A percentile compares a stretch with the other conserved stretches of the same genome.
Conservation (phyloP, 208 protist genomes). For the Trypanosomatidae sp. region DNA sequence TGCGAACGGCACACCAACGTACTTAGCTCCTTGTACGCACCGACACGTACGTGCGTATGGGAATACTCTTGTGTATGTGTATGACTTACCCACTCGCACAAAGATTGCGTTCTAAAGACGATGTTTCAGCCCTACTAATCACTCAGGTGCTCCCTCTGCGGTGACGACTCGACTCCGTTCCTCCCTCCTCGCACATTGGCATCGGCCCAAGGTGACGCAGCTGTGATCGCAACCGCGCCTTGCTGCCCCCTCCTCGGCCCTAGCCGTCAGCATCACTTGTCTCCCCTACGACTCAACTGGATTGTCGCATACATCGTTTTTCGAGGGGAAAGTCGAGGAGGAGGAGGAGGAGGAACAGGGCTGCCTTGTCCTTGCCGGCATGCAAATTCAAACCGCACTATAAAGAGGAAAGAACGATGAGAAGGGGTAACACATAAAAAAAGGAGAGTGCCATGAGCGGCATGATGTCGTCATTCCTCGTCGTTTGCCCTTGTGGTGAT, state of each 20-base stretch:
- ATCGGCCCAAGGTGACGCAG: not conserved
- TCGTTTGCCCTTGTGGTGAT: not conserved
- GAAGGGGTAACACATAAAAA: not conserved
- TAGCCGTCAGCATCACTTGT: not conserved
- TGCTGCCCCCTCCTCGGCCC: not conserved
- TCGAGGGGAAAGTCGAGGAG: not conserved
- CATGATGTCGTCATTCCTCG: not conserved
- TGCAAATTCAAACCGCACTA: not conserved
- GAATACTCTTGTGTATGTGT: not conserved
- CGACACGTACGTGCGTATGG: not conserved
- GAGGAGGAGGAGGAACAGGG: not conserved
- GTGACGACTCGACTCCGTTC: not conserved
- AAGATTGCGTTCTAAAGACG: not conserved
- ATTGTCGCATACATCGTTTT: not conserved
- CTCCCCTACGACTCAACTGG: not conserved
- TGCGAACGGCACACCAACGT: not conserved
- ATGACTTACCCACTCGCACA: not conserved
- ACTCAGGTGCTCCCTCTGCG: not conserved
- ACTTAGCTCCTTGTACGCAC: not conserved
- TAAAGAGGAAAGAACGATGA: not conserved
- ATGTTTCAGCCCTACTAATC: not conserved
- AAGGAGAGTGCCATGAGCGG: not conserved
- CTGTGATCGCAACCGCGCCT: not conserved
- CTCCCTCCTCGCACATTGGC: not conserved
- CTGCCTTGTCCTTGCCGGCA: not conserved